Evolutionary conservation across 2,329 filamentous ascomycete genomes (phyloP).

Genomic region (Pseudocercospora pini-densiflorae): DNA sequence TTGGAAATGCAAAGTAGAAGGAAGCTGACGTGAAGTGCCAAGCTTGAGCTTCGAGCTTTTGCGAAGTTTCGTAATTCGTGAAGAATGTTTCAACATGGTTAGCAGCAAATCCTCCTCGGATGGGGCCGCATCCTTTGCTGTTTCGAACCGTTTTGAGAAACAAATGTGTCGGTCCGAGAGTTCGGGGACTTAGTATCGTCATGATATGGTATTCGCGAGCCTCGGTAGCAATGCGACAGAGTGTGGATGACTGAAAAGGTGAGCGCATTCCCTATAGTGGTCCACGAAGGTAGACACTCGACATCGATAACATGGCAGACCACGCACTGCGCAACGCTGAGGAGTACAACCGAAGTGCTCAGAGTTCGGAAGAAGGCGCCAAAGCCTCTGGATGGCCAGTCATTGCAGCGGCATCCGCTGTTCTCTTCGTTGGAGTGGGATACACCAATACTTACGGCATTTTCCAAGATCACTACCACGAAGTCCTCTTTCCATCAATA

Average conservation of each 20-base stretch:
- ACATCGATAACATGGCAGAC: background rate
- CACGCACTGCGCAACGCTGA: background rate
- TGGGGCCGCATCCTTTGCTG: background rate
- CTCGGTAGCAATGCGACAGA: background rate
- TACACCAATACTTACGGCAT: slow-evolving; percentile 13
- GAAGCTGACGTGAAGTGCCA: background rate
- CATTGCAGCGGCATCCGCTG: slow-evolving; percentile 7
- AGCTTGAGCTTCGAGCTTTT: background rate
- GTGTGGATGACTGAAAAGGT: background rate
- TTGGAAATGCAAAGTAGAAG: background rate
- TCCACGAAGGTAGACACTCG: background rate
- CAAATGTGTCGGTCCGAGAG: background rate
- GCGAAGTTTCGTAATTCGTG: background rate
- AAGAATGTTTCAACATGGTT: background rate
- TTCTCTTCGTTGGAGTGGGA: slow-evolving; percentile 11
- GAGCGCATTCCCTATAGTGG: background rate
- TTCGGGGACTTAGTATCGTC: background rate
- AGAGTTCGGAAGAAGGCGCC: no score
- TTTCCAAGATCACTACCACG: slow-evolving; percentile 8
- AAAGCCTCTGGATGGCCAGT: slow-evolving; percentile 3
- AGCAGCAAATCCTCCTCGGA: background rate
- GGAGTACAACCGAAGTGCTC: background rate
- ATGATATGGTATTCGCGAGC: background rate
- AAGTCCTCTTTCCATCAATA: background rate
- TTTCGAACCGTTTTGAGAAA: background rate